Percentiles rank a stretch among this genome's conserved stretches.
Conservation (phyloP, 148 eudicot species). For the Vaccinium macrocarpon region DNA sequence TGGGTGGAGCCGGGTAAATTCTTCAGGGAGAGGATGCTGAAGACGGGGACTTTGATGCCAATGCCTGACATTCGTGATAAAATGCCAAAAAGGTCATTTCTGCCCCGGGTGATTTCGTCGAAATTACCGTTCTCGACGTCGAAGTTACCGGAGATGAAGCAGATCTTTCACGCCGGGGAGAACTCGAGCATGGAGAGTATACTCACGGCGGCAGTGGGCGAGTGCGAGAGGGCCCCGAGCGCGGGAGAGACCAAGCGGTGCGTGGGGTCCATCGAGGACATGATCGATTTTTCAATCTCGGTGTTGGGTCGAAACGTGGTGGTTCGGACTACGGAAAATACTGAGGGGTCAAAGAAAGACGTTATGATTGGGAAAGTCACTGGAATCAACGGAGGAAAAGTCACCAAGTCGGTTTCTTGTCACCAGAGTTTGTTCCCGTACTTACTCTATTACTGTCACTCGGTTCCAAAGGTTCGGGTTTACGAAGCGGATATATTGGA, state of each 20-base stretch:
- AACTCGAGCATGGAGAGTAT: conserved; percentile 49
- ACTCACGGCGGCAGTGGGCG: conserved; percentile 31
- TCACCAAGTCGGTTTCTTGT: conserved; percentile 34
- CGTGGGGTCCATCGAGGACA: conserved; percentile 50
- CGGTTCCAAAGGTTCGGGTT: conserved; percentile 54
- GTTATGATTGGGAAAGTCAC: conserved; percentile 43
- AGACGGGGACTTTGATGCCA: conserved; percentile 43
- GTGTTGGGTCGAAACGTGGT: conserved; percentile 42
- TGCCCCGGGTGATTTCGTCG: conserved; percentile 36
- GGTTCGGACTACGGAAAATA: conserved; percentile 37
- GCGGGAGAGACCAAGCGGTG: conserved; percentile 49
- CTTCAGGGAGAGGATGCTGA: conserved; percentile 40
- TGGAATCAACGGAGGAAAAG: conserved; percentile 41
- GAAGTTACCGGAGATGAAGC: conserved; percentile 23
- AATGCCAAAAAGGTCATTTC: conserved; percentile 49
- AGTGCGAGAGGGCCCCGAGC: conserved; percentile 50
- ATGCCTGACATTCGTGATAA: conserved; percentile 57
- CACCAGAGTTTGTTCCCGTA: conserved; percentile 57
- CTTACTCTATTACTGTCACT: conserved; percentile 51
- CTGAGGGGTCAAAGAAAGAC: conserved; percentile 36
- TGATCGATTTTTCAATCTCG: conserved; percentile 53
- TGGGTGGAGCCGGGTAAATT: conserved; percentile 62
- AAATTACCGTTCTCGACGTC: conserved; percentile 45
- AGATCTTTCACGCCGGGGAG: conserved; percentile 43
- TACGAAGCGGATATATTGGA: conserved; percentile 55